phyloP scores from a whole-genome alignment of 2,329 filamentous ascomycete species.

The Microsporum audouinii region DNA sequence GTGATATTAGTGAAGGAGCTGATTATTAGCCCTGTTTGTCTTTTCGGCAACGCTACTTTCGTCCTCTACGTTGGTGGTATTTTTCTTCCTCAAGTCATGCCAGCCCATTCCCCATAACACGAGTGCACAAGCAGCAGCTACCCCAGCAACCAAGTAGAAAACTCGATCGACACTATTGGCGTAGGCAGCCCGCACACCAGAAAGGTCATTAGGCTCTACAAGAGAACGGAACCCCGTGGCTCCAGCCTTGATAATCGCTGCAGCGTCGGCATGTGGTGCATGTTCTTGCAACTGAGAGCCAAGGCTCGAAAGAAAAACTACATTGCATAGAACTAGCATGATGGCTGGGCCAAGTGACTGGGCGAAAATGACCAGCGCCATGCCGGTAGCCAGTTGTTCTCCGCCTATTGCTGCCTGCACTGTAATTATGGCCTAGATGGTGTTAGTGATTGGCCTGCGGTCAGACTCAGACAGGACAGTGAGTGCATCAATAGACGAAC shows the following conservation, averaged over 20 bases:
- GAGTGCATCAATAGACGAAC: slow-evolving; percentile 6
- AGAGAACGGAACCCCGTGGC: background rate
- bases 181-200: background rate
- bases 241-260: background rate
- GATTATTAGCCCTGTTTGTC: background rate
- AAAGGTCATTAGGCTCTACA: background rate
- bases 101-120: background rate
- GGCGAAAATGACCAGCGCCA: slow-evolving; percentile 22
- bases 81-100: background rate
- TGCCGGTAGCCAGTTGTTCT: slow-evolving; percentile 13
- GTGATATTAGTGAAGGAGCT: background rate
- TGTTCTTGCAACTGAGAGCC: background rate
- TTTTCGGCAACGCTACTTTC: background rate
- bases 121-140: background rate
- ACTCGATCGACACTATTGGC: background rate
- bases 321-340: background rate
- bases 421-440: background rate
- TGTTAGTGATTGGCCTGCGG: background rate
- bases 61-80: background rate
- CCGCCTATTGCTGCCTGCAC: background rate
- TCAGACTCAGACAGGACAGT: background rate
- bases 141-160: background rate
- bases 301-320: background rate
- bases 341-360: background rate
- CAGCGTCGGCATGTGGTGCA: background rate